phyloP scores from a whole-genome alignment of 106 monocot genomes.

The Gastrodia elata region DNA sequence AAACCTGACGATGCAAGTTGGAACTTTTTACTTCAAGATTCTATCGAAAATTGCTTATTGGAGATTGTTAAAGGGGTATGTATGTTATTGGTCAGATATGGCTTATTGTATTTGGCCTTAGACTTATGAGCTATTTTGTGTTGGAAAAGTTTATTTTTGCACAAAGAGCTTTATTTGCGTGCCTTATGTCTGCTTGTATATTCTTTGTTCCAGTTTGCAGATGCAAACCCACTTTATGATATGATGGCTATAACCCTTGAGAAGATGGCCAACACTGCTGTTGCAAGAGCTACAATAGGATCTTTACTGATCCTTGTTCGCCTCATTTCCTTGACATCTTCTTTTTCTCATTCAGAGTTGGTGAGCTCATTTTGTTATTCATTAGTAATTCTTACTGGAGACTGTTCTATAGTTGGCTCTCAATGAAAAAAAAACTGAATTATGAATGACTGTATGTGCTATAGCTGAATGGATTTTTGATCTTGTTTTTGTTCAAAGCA shows the following conservation, averaged over 20 bases:
- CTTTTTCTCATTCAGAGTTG: slow-evolving; percentile 31
- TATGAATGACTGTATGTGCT: not conserved
- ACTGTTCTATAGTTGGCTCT: not conserved
- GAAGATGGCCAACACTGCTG: slow-evolving; percentile 42
- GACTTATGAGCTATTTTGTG: not conserved
- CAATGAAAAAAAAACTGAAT: not conserved
- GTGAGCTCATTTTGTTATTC: slow-evolving; percentile 13
- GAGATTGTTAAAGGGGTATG: slow-evolving; percentile 82
- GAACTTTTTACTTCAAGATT: slow-evolving; percentile 69
- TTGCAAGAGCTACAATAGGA: slow-evolving; percentile 71
- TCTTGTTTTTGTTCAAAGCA: not conserved
- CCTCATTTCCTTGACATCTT: slow-evolving; percentile 53
- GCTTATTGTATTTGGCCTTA: not conserved
- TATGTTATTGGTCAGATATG: not conserved
- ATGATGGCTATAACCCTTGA: slow-evolving; percentile 84
- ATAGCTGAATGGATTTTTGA: not conserved
- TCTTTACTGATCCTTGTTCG: slow-evolving; percentile 83
- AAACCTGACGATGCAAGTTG: slow-evolving; percentile 45
- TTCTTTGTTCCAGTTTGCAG: slow-evolving; percentile 38
- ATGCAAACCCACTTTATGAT: slow-evolving; percentile 63
- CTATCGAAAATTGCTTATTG: slow-evolving; percentile 78
- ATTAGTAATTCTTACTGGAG: not conserved
- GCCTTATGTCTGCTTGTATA: not conserved
- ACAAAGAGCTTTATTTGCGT: not conserved
- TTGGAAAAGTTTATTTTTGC: slow-evolving; percentile 1